Conservation (phyloP, 2,329 filamentous ascomycete genomes). For the Aureobasidium sp. region DNA sequence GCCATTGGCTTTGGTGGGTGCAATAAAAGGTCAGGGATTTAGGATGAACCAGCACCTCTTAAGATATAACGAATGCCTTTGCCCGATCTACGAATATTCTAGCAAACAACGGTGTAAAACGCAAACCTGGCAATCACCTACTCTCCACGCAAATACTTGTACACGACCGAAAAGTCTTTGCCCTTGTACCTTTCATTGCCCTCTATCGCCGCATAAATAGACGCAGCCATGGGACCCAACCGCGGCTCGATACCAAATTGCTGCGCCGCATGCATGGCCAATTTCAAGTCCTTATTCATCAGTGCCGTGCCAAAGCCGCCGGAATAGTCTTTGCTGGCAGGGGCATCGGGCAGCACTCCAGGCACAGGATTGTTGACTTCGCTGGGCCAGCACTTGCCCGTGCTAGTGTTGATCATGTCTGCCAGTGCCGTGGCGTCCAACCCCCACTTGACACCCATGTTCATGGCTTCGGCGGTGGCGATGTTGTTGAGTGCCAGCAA, state of each 20-base stretch:
- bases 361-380: conserved; percentile 93
- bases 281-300: conserved; percentile 45
- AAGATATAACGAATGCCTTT: too few relatives aligned
- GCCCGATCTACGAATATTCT: too few relatives aligned
- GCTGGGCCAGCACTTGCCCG: conserved; percentile 91
- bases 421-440: conserved; percentile 62
- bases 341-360: conserved; percentile 70
- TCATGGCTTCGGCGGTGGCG: conserved; percentile 60
- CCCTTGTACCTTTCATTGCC: conserved; percentile 39
- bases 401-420: conserved; percentile 85
- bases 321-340: conserved; percentile 64
- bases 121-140: conserved; percentile 21
- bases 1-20: too few relatives aligned
- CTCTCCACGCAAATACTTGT: conserved; percentile 43
- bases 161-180: conserved; percentile 46
- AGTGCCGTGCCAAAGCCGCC: conserved; percentile 45
- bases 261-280: conserved; percentile 41
- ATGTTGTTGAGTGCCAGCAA: conserved; percentile 90
- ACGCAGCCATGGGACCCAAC: conserved; percentile 40
- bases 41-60: too few relatives aligned
- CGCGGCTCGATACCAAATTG: conserved; percentile 39
- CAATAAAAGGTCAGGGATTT: too few relatives aligned
- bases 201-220: conserved; percentile 41
- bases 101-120: too few relatives aligned
- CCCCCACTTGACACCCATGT: conserved; percentile 57